Evolutionary conservation across 2,329 filamentous ascomycete species (phyloP).

Genomic region (Ascochyta viciae-villosae): DNA sequence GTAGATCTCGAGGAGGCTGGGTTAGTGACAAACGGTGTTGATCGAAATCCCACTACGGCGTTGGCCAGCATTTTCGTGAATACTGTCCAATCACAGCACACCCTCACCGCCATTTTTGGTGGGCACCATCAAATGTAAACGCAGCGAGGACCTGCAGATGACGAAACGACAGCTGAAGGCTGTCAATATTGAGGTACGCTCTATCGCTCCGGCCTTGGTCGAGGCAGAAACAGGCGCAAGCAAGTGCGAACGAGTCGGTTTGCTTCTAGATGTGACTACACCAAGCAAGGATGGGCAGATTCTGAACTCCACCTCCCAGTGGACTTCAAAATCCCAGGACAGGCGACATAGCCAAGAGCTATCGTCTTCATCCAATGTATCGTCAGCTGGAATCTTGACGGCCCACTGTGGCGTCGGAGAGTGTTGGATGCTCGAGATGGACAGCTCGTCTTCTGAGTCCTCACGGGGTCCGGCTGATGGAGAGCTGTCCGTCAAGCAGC

Average conservation of each 20-base stretch:
- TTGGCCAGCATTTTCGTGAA: conserved; percentile 32
- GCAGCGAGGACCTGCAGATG: conserved; percentile 31
- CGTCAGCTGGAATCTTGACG: conserved; percentile 31
- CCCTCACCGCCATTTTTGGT: conserved; percentile 46
- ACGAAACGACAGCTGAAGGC: conserved; percentile 25
- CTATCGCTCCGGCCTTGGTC: neutral
- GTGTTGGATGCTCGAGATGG: conserved; percentile 5
- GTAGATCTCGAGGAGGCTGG: conserved; percentile 28
- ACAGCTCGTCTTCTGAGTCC: conserved; percentile 14
- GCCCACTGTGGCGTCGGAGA: conserved; percentile 30
- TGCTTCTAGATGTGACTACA: conserved; percentile 7
- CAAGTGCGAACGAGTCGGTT: conserved; percentile 4
- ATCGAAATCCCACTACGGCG: conserved; percentile 24
- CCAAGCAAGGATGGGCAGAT: conserved; percentile 18
- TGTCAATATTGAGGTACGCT: conserved; percentile 12
- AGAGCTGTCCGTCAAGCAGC: conserved; percentile 20
- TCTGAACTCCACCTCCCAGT: conserved; percentile 22
- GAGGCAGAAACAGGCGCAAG: neutral
- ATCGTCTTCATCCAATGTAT: conserved; percentile 10
- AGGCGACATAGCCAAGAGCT: conserved; percentile 20
- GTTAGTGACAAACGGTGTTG: conserved; percentile 28
- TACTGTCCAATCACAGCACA: conserved; percentile 38
- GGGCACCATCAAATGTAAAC: conserved; percentile 34
- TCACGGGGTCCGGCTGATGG: conserved; percentile 30
- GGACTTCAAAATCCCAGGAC: conserved; percentile 14